Base-by-base conservation (phyloP, 805 yeast genomes). In the Monosporozyma aquatica region DNA sequence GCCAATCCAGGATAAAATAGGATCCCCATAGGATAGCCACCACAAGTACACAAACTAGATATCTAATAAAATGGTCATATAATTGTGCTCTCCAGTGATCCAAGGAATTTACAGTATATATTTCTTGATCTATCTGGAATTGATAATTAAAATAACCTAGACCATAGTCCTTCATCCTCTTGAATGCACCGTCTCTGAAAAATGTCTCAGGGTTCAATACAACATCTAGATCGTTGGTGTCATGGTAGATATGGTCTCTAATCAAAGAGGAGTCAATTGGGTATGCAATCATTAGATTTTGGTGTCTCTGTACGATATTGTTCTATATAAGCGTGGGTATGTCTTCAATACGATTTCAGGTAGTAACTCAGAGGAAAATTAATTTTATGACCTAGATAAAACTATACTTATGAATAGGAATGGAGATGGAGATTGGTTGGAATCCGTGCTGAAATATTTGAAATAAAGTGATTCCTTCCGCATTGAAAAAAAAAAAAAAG, bases 161-260 rank as follows among this genome's bases (percentile, higher is more conserved):
- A 6, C 67, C 67, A 38, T 49, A 57, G 6, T 53, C 46, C 15
- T 41, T 28, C 13, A 57, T 46, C 2, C 62, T 46, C 35, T 60
- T 59, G 44, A 50, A 60, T 1, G 64, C 64, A 34, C 62, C 63
- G n/a, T 47, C 44, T n/a, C 47, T 51, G 10, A 54, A 46, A 41
- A 56, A 61, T 14, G 61, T 61, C 1, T 44, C 49, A 17, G 56
- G 51, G 32, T 53, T 43, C 40, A 62, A 46, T 10, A 62, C 64
- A 15, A 44, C 45, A 5, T 43, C 39, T n/a, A 62, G 42, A 42
- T 60, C 58, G 2, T 55, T 54, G 4, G 54, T 56, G 20, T 65
- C 68, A n/a, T 55, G 50, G 39, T 47, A 66, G 5, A 60, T 53
- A 42, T 66, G 69, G 37, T 66, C 70, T 46, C 66, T 60, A 10